Evolutionary conservation across 257 asterid species (phyloP).

Genomic region (Leonotis leonurus): DNA sequence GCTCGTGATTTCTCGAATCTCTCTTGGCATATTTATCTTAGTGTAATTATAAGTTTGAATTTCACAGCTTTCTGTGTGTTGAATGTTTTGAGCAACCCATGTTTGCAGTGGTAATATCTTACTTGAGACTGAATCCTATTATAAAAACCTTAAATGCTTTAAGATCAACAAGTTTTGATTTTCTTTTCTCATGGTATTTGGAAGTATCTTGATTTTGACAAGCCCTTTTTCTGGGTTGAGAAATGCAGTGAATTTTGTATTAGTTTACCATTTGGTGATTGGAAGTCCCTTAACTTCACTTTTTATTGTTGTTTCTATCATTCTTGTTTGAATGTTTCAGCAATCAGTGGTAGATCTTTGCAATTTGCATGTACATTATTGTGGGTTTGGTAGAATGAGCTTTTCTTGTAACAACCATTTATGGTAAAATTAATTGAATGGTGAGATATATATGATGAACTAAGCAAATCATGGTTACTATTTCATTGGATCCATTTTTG

Average conservation of each 20-base stretch:
- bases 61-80: background rate
- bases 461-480: constrained; percentile 1
- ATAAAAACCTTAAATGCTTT: background rate
- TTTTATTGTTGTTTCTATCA: no score
- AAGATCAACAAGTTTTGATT: constrained; percentile 18
- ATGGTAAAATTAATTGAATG: constrained; percentile 5
- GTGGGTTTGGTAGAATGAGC: constrained; percentile 11
- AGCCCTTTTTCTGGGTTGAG: no score
- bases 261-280: no score
- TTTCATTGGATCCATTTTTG: constrained; percentile 12
- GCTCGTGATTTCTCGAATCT: constrained; percentile 5
- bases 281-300: no score
- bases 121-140: constrained; percentile 4
- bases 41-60: background rate
- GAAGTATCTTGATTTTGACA: constrained; percentile 12
- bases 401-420: constrained; percentile 10
- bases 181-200: constrained; percentile 5
- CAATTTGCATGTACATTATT: background rate
- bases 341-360: background rate
- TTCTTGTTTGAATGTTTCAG: constrained; percentile 2
- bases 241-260: no score
- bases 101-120: background rate
- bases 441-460: no score
- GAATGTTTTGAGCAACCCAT: background rate
- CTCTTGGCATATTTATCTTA: background rate